Evolutionary conservation across 164 flowering plant species (phyloP).

Genomic region (Berberis thunbergii): DNA sequence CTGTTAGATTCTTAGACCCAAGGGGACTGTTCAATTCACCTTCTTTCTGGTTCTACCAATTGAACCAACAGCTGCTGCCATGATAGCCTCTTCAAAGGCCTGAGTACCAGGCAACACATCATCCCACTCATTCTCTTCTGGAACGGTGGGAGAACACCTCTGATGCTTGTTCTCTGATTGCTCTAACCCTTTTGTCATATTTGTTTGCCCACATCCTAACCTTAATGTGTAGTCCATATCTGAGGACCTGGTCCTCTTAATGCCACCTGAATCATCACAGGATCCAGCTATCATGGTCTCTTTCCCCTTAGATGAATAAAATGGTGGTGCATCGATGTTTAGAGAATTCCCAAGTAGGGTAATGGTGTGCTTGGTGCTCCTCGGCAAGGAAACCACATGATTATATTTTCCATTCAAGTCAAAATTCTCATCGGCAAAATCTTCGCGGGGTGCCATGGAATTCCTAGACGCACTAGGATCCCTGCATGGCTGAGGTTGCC

Average conservation of each 20-base stretch:
- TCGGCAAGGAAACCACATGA: not conserved
- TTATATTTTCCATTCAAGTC: conserved; percentile 17
- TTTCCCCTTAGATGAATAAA: conserved; percentile 35
- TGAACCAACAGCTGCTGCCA: conserved; percentile 63
- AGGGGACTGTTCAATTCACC: conserved; percentile 26
- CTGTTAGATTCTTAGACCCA: conserved; percentile 61
- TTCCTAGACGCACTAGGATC: conserved; percentile 18
- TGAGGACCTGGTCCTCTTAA: conserved; percentile 74
- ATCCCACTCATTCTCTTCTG: conserved; percentile 27
- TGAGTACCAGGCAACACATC: conserved; percentile 55
- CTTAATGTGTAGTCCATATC: conserved; percentile 1
- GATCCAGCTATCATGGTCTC: conserved; percentile 3
- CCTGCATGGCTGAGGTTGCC: conserved; percentile 98
- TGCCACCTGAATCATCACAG: conserved; percentile 29
- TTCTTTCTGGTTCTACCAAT: not conserved
- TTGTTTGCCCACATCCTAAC: no score
- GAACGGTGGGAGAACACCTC: conserved; percentile 37
- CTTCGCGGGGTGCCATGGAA: conserved; percentile 25
- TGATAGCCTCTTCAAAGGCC: conserved; percentile 81
- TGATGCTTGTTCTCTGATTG: conserved; percentile 31
- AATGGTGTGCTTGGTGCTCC: not conserved
- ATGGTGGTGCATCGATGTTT: conserved; percentile 69
- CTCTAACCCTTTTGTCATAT: not conserved
- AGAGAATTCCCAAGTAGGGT: conserved; percentile 28
- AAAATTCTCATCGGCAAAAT: conserved; percentile 56